These are phyloP conservation scores for Cladosporium sp. DNA, from an alignment of 2,329 filamentous ascomycete genomes.

Conservation along the genomic window DNA sequence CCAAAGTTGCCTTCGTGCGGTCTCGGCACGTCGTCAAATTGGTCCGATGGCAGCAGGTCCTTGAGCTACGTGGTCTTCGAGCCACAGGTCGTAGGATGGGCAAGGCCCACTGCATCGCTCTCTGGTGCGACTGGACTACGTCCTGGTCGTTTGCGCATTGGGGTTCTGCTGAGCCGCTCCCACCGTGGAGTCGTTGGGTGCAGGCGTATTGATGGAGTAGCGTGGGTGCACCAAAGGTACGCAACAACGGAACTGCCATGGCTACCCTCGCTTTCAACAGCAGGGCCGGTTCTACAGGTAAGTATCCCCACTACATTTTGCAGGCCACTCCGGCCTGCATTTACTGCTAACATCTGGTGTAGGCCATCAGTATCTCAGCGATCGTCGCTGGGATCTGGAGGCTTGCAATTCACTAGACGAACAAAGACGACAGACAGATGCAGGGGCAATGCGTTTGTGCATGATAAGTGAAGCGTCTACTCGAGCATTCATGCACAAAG, in stretches of 20 bases:
- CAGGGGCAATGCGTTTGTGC: too few species aligned
- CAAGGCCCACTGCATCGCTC: neutral
- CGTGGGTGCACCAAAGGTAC: neutral
- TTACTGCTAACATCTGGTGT: neutral
- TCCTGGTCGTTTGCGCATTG: neutral
- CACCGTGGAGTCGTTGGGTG: neutral
- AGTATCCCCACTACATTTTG: neutral
- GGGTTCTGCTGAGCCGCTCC: neutral
- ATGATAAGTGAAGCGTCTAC: too few species aligned
- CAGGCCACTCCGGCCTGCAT: neutral
- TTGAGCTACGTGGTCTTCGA: neutral
- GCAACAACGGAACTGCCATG: neutral
- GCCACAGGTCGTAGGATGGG: neutral
- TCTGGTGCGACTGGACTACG: neutral
- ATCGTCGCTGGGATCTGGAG: neutral
- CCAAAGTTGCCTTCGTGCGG: neutral
- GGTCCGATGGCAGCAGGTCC: neutral
- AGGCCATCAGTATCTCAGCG: slow-evolving; percentile 2
- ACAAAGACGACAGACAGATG: neutral
- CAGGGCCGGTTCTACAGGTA: neutral
- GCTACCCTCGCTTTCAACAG: neutral
- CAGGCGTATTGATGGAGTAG: neutral
- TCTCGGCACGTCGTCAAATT: neutral
- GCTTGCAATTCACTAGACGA: neutral
- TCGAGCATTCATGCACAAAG: too few species aligned